phyloP scores from a whole-genome alignment of 768 basidiomycete species.

The Lactarius sp. region DNA sequence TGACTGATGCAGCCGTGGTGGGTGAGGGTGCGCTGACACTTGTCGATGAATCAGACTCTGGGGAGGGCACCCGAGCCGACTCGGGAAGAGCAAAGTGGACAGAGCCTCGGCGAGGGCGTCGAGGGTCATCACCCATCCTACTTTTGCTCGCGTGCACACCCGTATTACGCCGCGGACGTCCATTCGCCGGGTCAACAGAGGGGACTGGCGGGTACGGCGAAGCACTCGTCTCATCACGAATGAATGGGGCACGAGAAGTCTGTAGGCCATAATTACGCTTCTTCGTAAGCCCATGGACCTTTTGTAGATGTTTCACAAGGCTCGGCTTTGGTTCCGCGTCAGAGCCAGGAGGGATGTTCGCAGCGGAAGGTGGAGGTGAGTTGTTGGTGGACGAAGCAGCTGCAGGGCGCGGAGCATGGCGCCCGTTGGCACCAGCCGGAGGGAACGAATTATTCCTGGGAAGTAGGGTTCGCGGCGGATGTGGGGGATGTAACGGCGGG shows the following conservation, averaged over 20 bases:
- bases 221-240: conserved; percentile 20
- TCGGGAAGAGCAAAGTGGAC: conserved; percentile 15
- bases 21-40: conserved; percentile 22
- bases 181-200: conserved; percentile 3
- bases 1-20: conserved; percentile 4
- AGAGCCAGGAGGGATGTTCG: not conserved
- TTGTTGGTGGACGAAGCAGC: conserved; percentile 13
- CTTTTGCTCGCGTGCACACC: conserved; percentile 19
- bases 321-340: conserved; percentile 15
- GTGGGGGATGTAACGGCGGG: conserved; percentile 1
- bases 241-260: conserved; percentile 19
- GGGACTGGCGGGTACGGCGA: not conserved
- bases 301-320: conserved; percentile 26
- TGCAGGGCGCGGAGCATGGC: not conserved
- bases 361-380: conserved; percentile 9
- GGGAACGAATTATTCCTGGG: conserved; percentile 23
- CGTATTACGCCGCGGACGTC: conserved; percentile 22
- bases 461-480: conserved; percentile 18
- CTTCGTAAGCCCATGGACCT: conserved; percentile 26
- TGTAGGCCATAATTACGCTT: conserved; percentile 26
- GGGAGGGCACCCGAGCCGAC: conserved; percentile 19
- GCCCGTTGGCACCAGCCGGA: conserved; percentile 14
- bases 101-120: conserved; percentile 19
- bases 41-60: conserved; percentile 23
- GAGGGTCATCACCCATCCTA: conserved; percentile 16